Evolutionary conservation across 345 rosid genomes (phyloP), one percentile per base, ranked within the genome.

Genomic region (Psidium friedrichsthalianum): DNA sequence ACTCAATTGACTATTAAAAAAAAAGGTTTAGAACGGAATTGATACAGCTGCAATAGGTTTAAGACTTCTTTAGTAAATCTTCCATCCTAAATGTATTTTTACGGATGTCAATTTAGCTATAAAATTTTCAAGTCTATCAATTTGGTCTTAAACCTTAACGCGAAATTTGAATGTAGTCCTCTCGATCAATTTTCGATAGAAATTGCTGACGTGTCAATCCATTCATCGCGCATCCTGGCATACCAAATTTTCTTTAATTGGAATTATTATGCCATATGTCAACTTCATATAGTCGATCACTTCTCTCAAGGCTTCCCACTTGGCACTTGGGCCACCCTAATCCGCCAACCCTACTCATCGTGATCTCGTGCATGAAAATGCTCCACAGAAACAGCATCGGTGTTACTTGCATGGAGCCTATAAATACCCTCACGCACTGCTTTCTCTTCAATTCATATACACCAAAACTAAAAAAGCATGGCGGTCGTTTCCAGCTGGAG

Each of bases 181-280:
- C 18, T 1, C 40, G 0, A 0, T 64, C 6, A 29, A 64, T 29
- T 15, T 64, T 32, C 0, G 0, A 0, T 15, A 2, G 11, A 15
- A 64, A 29, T 15, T 0, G 0, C 5, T 27, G 0, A 29, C 0
- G 0, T 7, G 20, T 0, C 0, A 0, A 0, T 16, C 1, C 1
- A 29, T 0, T 29, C 0, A 15, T 64, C 1, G 0, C 0, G 8
- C 0, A 3, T 6, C 27, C 13, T 3, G 15, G 61, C 59, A 25
- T 4, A 8, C 74, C 18, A 1, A 27, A 14, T 16, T 64, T 64
- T 15, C 32, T 40, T 64, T 64, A 64, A 29, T 64, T 64, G 7
- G 22, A 29, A 64, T 29, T 64, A 7, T 42, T 6, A 4, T 6
- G 1, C 21, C 40, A 14, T 14, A 0, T 61, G 57, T 21, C 57